Evolutionary conservation across 192 early-diverging fungal genomes (phyloP), one percentile per base, ranked within the genome.

Genomic region (Coemansia sp.): DNA sequence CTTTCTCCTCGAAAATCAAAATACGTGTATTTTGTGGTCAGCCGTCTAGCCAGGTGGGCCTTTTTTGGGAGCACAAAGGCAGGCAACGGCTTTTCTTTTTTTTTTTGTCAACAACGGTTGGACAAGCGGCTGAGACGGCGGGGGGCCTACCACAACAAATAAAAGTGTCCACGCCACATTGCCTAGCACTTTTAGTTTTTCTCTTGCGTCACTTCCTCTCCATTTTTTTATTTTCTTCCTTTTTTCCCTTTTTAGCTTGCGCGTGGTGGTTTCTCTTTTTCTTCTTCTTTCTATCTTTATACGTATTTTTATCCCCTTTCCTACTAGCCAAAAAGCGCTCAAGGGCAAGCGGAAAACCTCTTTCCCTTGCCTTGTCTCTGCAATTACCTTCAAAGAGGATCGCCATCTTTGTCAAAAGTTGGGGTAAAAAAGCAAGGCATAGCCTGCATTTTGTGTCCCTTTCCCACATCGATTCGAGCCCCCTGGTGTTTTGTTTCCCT

Each of bases 91-190:
- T 26, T 50, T 23, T 48, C 45, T 48, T 21, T 26, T 21, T 26
- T 21, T 46, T 46, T 50, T 50, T 50, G 48, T 26, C 48, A 50
- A 50, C 48, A 50, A 26, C 23, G 10, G 9, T 26, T 13, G 23
- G 9, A 26, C 21, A 23, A 50, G 13, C 18, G 43, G 43, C 43
- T 20, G 43, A 50, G 48, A 23, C 23, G 23, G 48, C n/a, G 21
- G 48, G 38, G 42, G n/a, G 45, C 16, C n/a, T 24, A 24, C 20
- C 21, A 55, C 60, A 69, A 42, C 39, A 58, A 43, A 55, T 59
- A 57, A 48, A 43, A 23, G 21, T 50, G 21, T n/a, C 48, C 48
- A 50, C 48, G 48, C 48, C 48, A 50, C 48, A 5, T 45, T 43
- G 10, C 21, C 18, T 43, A 31, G 31, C 31, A 31, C 60, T 42